Percentiles rank a stretch among this genome's conserved stretches.
These are phyloP conservation scores for Acorus calamus DNA, from an alignment of 106 monocot genomes.

Conservation along the genomic window DNA sequence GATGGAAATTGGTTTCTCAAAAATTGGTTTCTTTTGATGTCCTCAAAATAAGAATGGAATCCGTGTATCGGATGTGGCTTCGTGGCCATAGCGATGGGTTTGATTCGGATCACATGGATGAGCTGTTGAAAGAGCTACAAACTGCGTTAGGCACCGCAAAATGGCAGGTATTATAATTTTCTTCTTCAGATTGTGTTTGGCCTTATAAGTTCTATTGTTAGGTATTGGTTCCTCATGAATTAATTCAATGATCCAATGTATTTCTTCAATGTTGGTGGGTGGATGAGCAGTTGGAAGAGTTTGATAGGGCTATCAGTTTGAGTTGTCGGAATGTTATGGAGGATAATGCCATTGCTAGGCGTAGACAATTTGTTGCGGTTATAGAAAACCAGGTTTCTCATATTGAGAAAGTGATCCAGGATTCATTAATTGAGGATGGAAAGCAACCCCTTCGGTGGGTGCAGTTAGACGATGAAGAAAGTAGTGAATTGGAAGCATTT, in stretches of 20 bases:
- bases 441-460: constrained; percentile 26
- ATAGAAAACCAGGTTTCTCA: constrained; percentile 12
- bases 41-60: constrained; percentile 51
- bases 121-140: constrained; percentile 52
- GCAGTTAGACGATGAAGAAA: constrained; percentile 21
- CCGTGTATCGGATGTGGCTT: constrained; percentile 64
- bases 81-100: constrained; percentile 23
- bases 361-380: constrained; percentile 15
- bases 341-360: constrained; percentile 12
- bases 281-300: constrained; percentile 64
- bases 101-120: constrained; percentile 20
- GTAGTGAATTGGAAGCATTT: constrained; percentile 20
- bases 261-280: background rate
- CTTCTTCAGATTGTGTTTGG: background rate
- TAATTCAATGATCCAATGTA: background rate
- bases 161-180: constrained; percentile 53
- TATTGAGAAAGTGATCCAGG: constrained; percentile 13
- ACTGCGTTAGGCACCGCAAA: constrained; percentile 75
- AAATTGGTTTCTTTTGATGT: background rate
- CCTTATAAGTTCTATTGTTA: background rate
- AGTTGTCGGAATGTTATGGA: constrained; percentile 7
- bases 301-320: constrained; percentile 39
- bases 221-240: background rate
- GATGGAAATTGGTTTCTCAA: too few relatives aligned
- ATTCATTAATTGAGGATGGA: constrained; percentile 17